Evolutionary conservation across 768 basidiomycete species (phyloP), one percentile per base, ranked within the genome.

Genomic region (Leccinum rimulosum): DNA sequence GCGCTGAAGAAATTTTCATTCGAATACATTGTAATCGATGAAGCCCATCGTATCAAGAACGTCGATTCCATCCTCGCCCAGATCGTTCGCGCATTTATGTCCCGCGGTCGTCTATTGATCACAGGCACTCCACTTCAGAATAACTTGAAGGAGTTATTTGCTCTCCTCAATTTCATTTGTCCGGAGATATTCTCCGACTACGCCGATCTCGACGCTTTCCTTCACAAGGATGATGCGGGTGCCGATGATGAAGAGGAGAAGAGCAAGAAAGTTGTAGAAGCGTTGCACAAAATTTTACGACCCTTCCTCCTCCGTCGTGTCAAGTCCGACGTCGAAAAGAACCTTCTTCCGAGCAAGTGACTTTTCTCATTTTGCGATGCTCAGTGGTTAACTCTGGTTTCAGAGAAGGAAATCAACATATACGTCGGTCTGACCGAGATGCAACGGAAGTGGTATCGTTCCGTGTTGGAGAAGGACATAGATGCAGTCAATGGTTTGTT

Each of bases 41-140:
- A 99, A 76, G 96, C 96, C 1, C 96, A 99, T 70, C 89, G 97
- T 25, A 99, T 99, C 82, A 98, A 98, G 79, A 98, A 98, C 71
- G 95, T 96, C 65, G 93, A 98, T 72, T 96, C 93, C 12, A 89
- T 98, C 67, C 83, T 99, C 15, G 88, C 88, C 15, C 93, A 97
- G 75, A 98, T 99, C 68, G 93, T 98, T 51, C 85, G 96, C 52
- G 79, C 89, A 3, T 98, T 98, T 75, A 83, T 84, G 66, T 91
- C 90, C 47, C 84, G 95, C 31, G 95, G 94, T 0, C 81, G 97
- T 45, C 76, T 99, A 57, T 81, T 99, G 55, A 98, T 99, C 66
- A 99, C 96, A 3, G 97, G 95, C 17, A 99, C 96, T 5, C 96
- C 96, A 1, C 77, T 98, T 48, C 96, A 97, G 76, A 99, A 99